A percentile compares a stretch with the other conserved stretches of the same genome.
Evolutionary conservation across 306 rosid species (phyloP).

Genomic region (Urtica urens): DNA sequence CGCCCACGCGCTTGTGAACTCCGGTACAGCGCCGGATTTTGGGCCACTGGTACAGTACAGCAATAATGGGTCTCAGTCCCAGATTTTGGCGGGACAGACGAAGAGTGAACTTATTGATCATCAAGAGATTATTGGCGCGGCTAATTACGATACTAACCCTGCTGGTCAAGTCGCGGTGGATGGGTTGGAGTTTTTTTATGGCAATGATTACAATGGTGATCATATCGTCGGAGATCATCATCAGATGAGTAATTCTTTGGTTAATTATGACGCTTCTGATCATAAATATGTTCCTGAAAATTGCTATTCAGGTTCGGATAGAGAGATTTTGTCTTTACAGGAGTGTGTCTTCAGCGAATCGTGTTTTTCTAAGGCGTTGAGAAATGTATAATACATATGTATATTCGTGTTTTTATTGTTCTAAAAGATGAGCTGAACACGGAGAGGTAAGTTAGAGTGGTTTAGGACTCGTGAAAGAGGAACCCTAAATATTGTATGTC

Average conservation of each 20-base stretch:
- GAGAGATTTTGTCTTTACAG: conserved; percentile 11
- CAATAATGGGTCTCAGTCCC: conserved; percentile 5
- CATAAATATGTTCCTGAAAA: conserved; percentile 14
- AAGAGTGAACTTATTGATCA: no score
- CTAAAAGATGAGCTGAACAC: no score
- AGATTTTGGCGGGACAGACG: not conserved
- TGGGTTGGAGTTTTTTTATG: conserved; percentile 41
- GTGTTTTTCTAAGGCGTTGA: conserved; percentile 24
- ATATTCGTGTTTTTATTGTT: not conserved
- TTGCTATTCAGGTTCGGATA: conserved; percentile 19
- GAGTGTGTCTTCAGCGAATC: conserved; percentile 28
- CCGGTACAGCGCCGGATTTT: conserved; percentile 15
- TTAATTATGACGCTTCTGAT: conserved; percentile 27
- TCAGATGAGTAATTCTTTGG: conserved; percentile 24
- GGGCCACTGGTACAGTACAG: conserved; percentile 7
- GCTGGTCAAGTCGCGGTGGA: conserved; percentile 16
- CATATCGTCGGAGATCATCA: no score
- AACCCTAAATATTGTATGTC: conserved; percentile 12
- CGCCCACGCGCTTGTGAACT: conserved; percentile 7
- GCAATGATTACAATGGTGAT: conserved; percentile 18
- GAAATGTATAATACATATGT: not conserved
- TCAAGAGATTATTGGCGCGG: conserved; percentile 24
- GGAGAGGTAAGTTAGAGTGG: no score
- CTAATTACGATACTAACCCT: not conserved
- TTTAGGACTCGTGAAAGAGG: not conserved